Base-by-base conservation (phyloP, 2,329 filamentous ascomycete genomes). In the Gyromitra esculenta region DNA sequence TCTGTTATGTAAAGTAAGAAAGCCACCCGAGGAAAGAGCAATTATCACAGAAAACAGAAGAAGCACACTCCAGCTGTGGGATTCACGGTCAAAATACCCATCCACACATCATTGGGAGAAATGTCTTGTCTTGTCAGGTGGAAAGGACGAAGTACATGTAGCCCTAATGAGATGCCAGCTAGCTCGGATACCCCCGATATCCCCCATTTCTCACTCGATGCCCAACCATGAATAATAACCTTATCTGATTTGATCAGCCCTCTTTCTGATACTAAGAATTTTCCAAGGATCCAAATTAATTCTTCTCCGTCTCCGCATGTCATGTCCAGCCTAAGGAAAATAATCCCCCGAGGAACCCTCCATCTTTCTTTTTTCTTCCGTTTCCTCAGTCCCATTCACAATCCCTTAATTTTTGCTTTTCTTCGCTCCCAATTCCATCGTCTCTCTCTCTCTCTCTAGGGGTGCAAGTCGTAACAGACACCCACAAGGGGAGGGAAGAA, bases 231-330 rank as follows among this genome's bases (percentile, higher is more conserved):
- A 35, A 50, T 25, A 52, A 39, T 39, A n/a, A 48, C 48, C 69
- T 73, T 66, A 73, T 66, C 52, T 66, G 69, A 73, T 66, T 57
- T 62, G 35, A 25, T 52, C 50, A 7, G 11, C 5, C 43, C 5
- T 15, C 43, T 45, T 15, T 39, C 69, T 62, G 45, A 15, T 59
- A 39, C 2, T 37, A 11, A 54, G 5, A 54, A 7, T 11, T 57
- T 37, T 8, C 31, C 31, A 31, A 57, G n/a, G 31, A 45, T 15
- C 31, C n/a, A 11, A 31, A 57, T 18, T 37, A n/a, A 31, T 31
- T 31, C 15, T 8, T n/a, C 8, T 37, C 21, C 54, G 31, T 37
- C 54, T 39, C 25, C 7, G 37, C 69, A 48, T 65, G n/a, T 59
- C 69, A 7, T 39, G n/a, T 66, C 35, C 18, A 50, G 63, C 48